Evolutionary conservation across 202 grass and related monocot species (phyloP).

Genomic region (Digitaria exilis): DNA sequence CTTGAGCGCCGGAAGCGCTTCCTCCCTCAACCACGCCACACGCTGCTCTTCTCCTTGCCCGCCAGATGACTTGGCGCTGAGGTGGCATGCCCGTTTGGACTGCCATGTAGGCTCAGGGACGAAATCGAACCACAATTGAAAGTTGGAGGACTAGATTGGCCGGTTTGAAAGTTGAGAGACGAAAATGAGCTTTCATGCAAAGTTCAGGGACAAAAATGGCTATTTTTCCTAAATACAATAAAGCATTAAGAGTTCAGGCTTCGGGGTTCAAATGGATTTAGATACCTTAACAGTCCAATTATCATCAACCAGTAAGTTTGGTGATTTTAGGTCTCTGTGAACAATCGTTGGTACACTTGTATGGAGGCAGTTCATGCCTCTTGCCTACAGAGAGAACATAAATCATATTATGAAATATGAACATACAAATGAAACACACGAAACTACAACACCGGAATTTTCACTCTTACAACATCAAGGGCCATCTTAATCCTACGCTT

Average conservation of each 20-base stretch:
- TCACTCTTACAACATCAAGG: slow-evolving; percentile 84
- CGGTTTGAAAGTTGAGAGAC: no score
- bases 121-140: no score
- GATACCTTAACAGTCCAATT: slow-evolving; percentile 93
- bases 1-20: no score
- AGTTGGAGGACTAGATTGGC: no score
- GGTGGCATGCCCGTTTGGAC: no score
- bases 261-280: slow-evolving; percentile 16
- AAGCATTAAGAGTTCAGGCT: slow-evolving; percentile 26
- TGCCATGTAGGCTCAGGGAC: no score
- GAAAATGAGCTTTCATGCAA: no score
- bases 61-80: no score
- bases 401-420: slow-evolving; percentile 35
- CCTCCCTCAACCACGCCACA: no score
- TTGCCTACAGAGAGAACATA: slow-evolving; percentile 58
- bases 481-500: slow-evolving; percentile 90
- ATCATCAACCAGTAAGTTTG: slow-evolving; percentile 90
- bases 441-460: slow-evolving; percentile 33
- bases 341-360: slow-evolving; percentile 89
- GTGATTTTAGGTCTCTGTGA: slow-evolving; percentile 90
- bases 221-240: not conserved
- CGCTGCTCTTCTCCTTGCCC: no score
- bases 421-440: slow-evolving; percentile 27
- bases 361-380: slow-evolving; percentile 96
- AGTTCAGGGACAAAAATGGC: no score